Evolutionary conservation across 2,329 filamentous ascomycete species (phyloP).

Genomic region (Pseudocercospora musae): DNA sequence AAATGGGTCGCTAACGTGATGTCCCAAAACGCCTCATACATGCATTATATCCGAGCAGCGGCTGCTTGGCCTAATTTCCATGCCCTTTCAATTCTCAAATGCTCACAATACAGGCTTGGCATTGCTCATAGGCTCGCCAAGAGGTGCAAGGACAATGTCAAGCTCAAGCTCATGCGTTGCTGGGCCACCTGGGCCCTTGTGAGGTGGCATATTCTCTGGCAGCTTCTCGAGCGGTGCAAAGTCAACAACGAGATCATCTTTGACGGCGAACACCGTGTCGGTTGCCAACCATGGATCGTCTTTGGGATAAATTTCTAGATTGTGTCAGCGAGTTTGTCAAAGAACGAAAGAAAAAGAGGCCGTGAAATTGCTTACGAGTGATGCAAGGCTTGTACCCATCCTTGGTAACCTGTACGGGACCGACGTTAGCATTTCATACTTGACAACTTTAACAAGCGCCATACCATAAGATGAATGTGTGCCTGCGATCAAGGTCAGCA

Average conservation of each 20-base stretch:
- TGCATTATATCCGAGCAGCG: background rate
- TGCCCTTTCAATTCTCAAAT: background rate
- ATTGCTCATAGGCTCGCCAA: slow-evolving; percentile 19
- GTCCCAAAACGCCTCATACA: background rate
- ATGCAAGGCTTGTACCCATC: slow-evolving; percentile 25
- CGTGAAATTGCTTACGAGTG: background rate
- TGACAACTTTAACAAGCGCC: too few species aligned
- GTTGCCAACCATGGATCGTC: slow-evolving; percentile 57
- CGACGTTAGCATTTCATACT: too few species aligned
- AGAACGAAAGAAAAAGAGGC: too few species aligned
- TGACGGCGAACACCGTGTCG: slow-evolving; percentile 61
- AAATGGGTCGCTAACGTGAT: background rate
- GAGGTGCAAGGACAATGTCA: slow-evolving; percentile 56
- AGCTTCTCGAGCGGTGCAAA: slow-evolving; percentile 53
- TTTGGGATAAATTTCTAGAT: slow-evolving; percentile 56
- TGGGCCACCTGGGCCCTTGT: slow-evolving; percentile 32
- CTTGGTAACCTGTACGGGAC: slow-evolving; percentile 17
- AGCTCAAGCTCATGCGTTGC: slow-evolving; percentile 54
- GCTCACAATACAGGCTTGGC: slow-evolving; percentile 20
- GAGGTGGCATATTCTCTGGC: slow-evolving; percentile 49
- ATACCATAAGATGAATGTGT: slow-evolving; percentile 46
- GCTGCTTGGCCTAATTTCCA: too few species aligned
- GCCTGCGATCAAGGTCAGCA: slow-evolving; percentile 39
- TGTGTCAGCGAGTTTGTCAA: slow-evolving; percentile 30
- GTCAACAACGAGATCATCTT: slow-evolving; percentile 58